These are phyloP conservation scores for Cucumis sativus DNA, from an alignment of 306 rosid genomes.

Conservation along the genomic window Cucumber_9930_V3 NC_026656.2:1701001-1701500, in stretches of 20 bases:
- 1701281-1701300: slow-evolving; percentile 70
- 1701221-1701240: slow-evolving; percentile 40
- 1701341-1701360: slow-evolving; percentile 40
- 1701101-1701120: slow-evolving; percentile 43
- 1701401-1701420: slow-evolving; percentile 48
- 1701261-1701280: slow-evolving; percentile 54
- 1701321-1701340: slow-evolving; percentile 47
- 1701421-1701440: slow-evolving; percentile 40
- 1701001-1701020: slow-evolving; percentile 49
- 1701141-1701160: slow-evolving; percentile 54
- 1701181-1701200: slow-evolving; percentile 46
- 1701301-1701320: slow-evolving; percentile 46
- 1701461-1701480: slow-evolving; percentile 54
- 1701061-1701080: slow-evolving; percentile 66
- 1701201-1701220: slow-evolving; percentile 64
- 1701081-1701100: slow-evolving; percentile 57
- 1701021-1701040: slow-evolving; percentile 43
- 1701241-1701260: slow-evolving; percentile 48
- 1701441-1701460: slow-evolving; percentile 69
- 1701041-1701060: slow-evolving; percentile 90
- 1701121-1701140: slow-evolving; percentile 61
- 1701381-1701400: slow-evolving; percentile 43
- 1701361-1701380: slow-evolving; percentile 46
- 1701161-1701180: slow-evolving; percentile 68
- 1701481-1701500: slow-evolving; percentile 49